Evolutionary conservation across 2,329 filamentous ascomycete genomes (phyloP).

Genomic region (Fusarium poae): DNA sequence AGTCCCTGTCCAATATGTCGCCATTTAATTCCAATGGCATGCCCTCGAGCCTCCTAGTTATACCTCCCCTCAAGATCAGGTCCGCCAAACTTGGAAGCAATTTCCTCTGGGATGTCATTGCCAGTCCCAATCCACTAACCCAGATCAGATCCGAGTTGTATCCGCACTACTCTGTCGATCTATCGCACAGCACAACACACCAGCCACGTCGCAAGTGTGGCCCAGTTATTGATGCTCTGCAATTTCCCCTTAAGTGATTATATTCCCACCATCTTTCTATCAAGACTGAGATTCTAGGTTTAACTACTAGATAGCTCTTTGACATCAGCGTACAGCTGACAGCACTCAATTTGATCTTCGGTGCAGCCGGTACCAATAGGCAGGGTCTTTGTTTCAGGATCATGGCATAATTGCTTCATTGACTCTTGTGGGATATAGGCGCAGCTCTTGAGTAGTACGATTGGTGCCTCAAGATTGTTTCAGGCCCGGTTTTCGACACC

Average conservation of each 20-base stretch:
- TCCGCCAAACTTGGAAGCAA: conserved; percentile 33
- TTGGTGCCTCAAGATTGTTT: conserved; percentile 37
- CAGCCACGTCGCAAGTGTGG: conserved; percentile 35
- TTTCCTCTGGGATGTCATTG: background rate
- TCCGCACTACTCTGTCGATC: conserved; percentile 17
- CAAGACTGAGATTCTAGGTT: conserved; percentile 17
- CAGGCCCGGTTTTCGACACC: conserved; percentile 17
- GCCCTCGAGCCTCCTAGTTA: conserved; percentile 14
- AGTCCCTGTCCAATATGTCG: conserved; percentile 27
- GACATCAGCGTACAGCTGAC: conserved; percentile 34
- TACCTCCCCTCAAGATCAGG: conserved; percentile 12
- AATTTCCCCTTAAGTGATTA: conserved; percentile 21
- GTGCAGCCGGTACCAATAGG: conserved; percentile 14
- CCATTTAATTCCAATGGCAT: conserved; percentile 15
- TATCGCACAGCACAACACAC: conserved; percentile 10
- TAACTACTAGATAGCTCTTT: conserved; percentile 13
- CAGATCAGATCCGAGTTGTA: conserved; percentile 9
- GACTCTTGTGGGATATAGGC: conserved; percentile 7
- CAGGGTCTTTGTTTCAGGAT: conserved; percentile 33
- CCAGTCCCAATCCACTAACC: background rate
- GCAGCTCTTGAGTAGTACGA: conserved; percentile 1
- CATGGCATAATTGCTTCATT: conserved; percentile 27
- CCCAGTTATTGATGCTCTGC: conserved; percentile 37
- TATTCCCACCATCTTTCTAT: conserved; percentile 1
- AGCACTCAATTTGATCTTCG: conserved; percentile 23